These are phyloP conservation scores for Mycena latifolia DNA, from an alignment of 768 basidiomycete genomes.

Conservation along the genomic window DNA sequence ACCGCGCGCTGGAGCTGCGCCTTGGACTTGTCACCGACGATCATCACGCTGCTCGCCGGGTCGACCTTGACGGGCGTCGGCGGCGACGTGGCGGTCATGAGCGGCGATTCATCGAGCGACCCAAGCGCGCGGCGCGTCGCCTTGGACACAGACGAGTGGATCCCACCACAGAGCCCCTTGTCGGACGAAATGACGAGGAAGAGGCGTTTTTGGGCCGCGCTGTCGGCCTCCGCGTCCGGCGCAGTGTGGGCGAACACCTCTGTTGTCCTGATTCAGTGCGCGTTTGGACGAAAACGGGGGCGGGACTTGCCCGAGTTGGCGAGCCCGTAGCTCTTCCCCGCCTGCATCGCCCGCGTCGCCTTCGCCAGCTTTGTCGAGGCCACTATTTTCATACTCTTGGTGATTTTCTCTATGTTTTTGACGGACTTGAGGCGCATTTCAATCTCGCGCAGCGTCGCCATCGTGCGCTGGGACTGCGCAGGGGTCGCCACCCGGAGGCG, in stretches of 20 bases:
- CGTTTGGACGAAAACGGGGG: background rate
- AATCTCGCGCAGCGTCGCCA: conserved; percentile 98
- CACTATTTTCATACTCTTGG: conserved; percentile 99
- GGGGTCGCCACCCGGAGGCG: background rate
- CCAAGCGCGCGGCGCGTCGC: conserved; percentile 79
- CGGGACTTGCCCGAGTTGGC: conserved; percentile 84
- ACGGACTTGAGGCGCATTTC: conserved; percentile 96
- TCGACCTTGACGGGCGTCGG: conserved; percentile 59
- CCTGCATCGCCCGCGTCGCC: conserved; percentile 92
- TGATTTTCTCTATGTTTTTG: conserved; percentile 99
- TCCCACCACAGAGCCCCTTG: conserved; percentile 99
- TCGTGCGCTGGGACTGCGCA: conserved; percentile 68
- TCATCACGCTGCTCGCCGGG: conserved; percentile 75
- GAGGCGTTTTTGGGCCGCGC: conserved; percentile 80
- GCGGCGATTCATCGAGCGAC: conserved; percentile 62
- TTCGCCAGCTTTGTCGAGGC: conserved; percentile 96
- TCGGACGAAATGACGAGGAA: conserved; percentile 96
- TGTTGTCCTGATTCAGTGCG: conserved; percentile 44
- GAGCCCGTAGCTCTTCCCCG: conserved; percentile 91
- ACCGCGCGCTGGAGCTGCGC: conserved; percentile 82
- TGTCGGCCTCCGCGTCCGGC: conserved; percentile 67
- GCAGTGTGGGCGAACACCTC: conserved; percentile 80
- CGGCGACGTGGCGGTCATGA: conserved; percentile 54
- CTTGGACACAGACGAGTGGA: conserved; percentile 96
- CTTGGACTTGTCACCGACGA: conserved; percentile 98